Evolutionary conservation across 805 yeast species (phyloP).

Genomic region (Saturnispora saitoi): DNA sequence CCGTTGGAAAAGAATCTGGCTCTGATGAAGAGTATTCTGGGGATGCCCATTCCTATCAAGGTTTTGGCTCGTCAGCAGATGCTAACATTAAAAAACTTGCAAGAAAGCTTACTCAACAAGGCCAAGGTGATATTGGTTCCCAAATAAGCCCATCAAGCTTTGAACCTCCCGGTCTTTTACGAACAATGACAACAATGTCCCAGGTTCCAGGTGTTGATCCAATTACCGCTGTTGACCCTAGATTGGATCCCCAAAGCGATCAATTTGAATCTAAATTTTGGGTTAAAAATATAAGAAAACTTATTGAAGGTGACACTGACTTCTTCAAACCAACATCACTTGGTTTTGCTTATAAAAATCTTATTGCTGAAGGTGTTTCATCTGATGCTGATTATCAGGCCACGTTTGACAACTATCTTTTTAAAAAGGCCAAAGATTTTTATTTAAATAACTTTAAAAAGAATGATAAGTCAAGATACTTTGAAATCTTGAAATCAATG

Average conservation of each 20-base stretch:
- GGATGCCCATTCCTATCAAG: constrained; percentile 23
- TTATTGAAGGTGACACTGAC: constrained; percentile 47
- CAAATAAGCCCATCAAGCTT: background rate
- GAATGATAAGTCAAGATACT: constrained; percentile 29
- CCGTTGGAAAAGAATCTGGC: constrained; percentile 19
- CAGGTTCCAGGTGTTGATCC: constrained; percentile 43
- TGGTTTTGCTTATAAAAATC: constrained; percentile 50
- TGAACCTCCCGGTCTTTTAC: constrained; percentile 18
- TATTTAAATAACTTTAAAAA: constrained; percentile 20
- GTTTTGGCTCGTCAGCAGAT: constrained; percentile 30
- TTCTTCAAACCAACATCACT: constrained; percentile 53
- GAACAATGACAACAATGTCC: constrained; percentile 41
- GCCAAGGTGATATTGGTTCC: constrained; percentile 5
- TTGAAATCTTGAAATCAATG: constrained; percentile 55
- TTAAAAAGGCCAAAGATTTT: constrained; percentile 27
- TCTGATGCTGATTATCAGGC: constrained; percentile 61
- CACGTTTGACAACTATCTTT: constrained; percentile 40
- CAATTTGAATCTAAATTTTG: constrained; percentile 53
- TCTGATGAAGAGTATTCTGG: constrained; percentile 8
- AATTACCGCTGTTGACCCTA: constrained; percentile 28
- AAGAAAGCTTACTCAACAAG: constrained; percentile 27
- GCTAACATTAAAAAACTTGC: constrained; percentile 35
- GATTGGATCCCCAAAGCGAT: constrained; percentile 52
- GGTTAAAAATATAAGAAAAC: constrained; percentile 55
- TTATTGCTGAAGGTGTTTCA: constrained; percentile 58